phyloP scores from a whole-genome alignment of 2,329 filamentous ascomycete species.

The Esteya vermicola region DNA sequence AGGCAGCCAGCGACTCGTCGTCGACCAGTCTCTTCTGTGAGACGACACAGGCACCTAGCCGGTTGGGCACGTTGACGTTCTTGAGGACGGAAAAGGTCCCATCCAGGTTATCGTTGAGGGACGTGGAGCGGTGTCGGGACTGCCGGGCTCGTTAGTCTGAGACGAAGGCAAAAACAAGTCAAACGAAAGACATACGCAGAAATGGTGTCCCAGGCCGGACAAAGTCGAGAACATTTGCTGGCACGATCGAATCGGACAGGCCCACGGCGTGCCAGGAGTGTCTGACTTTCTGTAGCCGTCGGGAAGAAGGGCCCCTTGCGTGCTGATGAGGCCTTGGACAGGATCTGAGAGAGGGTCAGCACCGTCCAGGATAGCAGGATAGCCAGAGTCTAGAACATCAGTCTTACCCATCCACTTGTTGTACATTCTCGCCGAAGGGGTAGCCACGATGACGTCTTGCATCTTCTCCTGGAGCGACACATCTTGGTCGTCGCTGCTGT shows the following conservation, averaged over 20 bases:
- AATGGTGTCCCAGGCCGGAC: slow-evolving; percentile 2
- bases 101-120: slow-evolving; percentile 8
- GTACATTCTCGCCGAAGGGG: slow-evolving; percentile 1
- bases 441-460: neutral
- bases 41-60: slow-evolving; percentile 1
- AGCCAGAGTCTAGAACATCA: neutral
- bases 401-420: neutral
- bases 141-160: neutral
- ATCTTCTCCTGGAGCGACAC: no score
- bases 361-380: neutral
- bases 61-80: neutral
- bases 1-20: no score
- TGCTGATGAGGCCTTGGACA: neutral
- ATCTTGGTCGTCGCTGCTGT: no score
- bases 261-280: neutral
- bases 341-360: neutral
- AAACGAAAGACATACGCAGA: neutral
- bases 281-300: slow-evolving; percentile 1
- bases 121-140: neutral
- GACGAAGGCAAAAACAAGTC: neutral
- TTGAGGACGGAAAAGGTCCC: slow-evolving; percentile 2
- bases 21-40: neutral
- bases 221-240: neutral
- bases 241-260: slow-evolving; percentile 5
- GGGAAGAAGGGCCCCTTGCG: slow-evolving; percentile 3